A percentile compares a stretch with the other conserved stretches of the same genome.
phyloP scores from a whole-genome alignment of 1,284 basidiomycete genomes.

The Apiotrichum siamense region DNA sequence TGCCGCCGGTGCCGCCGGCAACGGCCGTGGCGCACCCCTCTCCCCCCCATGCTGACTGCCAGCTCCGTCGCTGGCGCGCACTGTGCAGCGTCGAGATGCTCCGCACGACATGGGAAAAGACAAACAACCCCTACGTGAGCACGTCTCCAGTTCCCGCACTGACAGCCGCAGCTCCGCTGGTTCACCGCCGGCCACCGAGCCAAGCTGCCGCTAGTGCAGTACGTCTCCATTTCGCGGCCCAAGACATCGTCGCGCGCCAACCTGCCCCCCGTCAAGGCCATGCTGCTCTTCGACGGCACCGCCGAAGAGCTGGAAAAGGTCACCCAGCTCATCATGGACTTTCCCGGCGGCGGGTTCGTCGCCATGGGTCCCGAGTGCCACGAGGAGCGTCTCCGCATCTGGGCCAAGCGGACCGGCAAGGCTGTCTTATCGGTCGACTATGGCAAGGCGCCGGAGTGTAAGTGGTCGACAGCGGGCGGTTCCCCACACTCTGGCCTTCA shows the following conservation, averaged over 20 bases:
- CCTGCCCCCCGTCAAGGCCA: slow-evolving; percentile 64
- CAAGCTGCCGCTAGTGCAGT: slow-evolving; percentile 60
- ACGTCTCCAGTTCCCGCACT: background rate
- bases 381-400: slow-evolving; percentile 82
- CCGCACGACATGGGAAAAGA: slow-evolving; percentile 93
- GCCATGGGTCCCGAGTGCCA: slow-evolving; percentile 93
- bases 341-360: slow-evolving; percentile 93
- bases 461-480: slow-evolving; percentile 44
- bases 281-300: slow-evolving; percentile 74
- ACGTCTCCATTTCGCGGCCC: slow-evolving; percentile 76
- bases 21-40: no score
- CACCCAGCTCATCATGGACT: slow-evolving; percentile 80
- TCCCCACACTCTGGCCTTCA: background rate
- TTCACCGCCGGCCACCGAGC: slow-evolving; percentile 58
- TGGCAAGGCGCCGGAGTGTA: slow-evolving; percentile 92
- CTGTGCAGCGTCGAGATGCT: slow-evolving; percentile 95
- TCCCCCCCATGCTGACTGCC: background rate
- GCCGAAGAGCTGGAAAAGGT: slow-evolving; percentile 61
- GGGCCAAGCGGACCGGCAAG: slow-evolving; percentile 72
- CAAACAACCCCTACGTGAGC: slow-evolving; percentile 78
- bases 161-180: slow-evolving; percentile 59
- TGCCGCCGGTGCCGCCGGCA: no score
- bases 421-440: slow-evolving; percentile 87
- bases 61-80: slow-evolving; percentile 85
- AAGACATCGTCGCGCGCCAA: slow-evolving; percentile 65